Evolutionary conservation across 2,329 filamentous ascomycete species (phyloP), one percentile per base, ranked within the genome.

Genomic region (Cyphellophora attinorum): DNA sequence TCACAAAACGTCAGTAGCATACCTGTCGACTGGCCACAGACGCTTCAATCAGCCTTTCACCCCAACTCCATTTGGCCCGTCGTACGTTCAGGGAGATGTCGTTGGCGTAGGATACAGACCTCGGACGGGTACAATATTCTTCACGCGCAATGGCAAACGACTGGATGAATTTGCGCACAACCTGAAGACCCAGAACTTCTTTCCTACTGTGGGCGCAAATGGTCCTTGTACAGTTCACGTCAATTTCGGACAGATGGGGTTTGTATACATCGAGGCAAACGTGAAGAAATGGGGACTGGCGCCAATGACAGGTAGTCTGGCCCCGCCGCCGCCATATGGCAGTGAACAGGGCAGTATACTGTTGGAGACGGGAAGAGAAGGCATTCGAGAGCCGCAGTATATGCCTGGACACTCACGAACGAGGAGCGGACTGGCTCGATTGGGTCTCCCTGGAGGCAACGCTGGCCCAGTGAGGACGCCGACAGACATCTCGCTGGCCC

Each of bases 281-380:
- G 91, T 98, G 41, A 98, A 98, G 76, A 98, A 96, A 68, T 98
- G 91, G 91, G 91, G 91, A 2, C 67, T 98, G 36, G 91, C 91
- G 31, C 91, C 91, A 4, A 93, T 93, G 73, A 95, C 85, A 2
- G 91, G 91, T 39, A 94, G 85, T 52, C 70, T 98, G 40, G 91
- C 91, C 17, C 91, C 91, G 11, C 91, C 91, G 28, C 91, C 91
- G 33, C 91, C 91, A 2, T 98, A 98, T 55, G 91, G 91, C 31
- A 94, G 85, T 43, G 91, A 96, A 62, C 86, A 94, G 60, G 91
- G 91, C 50, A 95, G 88, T 54, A 95, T 98, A 48, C 68, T 98
- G 17, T 73, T 98, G 10, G 91, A 95, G 56, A 79, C 85, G 5
- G 91, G 91, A 10, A 73, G 72, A 31, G 68, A 76, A 54, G 69